Conservation (phyloP, 306 rosid species). For the Cercis canadensis region DNA sequence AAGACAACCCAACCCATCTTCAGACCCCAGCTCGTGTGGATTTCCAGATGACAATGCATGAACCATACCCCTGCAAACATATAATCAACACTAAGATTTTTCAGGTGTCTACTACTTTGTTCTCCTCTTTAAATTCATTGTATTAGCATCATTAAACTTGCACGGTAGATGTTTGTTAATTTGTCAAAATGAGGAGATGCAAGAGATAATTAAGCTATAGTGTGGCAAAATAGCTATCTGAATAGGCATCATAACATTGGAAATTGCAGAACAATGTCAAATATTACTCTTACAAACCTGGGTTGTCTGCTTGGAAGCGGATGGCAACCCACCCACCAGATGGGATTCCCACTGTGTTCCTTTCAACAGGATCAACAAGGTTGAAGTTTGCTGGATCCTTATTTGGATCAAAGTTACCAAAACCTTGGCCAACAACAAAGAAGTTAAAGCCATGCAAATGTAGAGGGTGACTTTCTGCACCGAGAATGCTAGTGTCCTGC, state of each 20-base stretch:
- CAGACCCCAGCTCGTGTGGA: constrained; percentile 61
- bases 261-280: neutral
- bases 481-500: constrained; percentile 58
- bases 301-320: constrained; percentile 58
- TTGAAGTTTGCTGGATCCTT: constrained; percentile 46
- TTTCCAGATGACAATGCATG: constrained; percentile 61
- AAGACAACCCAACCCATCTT: constrained; percentile 63
- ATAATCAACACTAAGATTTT: too few relatives aligned
- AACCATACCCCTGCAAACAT: constrained; percentile 56
- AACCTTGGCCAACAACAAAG: constrained; percentile 60
- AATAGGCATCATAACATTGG: neutral
- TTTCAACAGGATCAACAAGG: constrained; percentile 53
- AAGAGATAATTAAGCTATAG: neutral
- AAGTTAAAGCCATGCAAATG: constrained; percentile 66
- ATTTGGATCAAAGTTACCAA: constrained; percentile 53
- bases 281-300: constrained; percentile 37
- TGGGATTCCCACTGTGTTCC: constrained; percentile 57
- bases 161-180: neutral
- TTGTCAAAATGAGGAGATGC: neutral
- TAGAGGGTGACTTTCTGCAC: constrained; percentile 53
- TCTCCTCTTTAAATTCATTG: too few relatives aligned
- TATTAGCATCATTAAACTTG: neutral
- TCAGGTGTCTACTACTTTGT: too few relatives aligned
- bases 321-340: constrained; percentile 61
- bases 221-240: neutral